phyloP scores from a whole-genome alignment of 495 filamentous ascomycete species.

The Lindgomyces ingoldianus region DNA sequence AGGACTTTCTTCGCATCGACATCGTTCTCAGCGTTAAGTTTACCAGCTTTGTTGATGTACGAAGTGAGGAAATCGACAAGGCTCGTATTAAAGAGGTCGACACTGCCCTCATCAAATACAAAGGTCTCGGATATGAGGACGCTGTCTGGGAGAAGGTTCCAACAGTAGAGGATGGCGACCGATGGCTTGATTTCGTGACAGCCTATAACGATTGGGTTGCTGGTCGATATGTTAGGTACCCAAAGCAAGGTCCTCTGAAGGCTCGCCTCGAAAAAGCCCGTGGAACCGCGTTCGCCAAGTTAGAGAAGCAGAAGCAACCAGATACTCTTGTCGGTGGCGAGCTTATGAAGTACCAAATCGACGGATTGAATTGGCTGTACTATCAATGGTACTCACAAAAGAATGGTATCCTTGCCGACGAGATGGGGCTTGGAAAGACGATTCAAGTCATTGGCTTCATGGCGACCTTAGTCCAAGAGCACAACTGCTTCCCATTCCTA shows the following conservation, averaged over 20 bases:
- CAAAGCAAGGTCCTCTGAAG: conserved; percentile 55
- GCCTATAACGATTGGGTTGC: conserved; percentile 85
- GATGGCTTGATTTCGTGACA: conserved; percentile 76
- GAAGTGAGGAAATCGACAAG: conserved; percentile 61
- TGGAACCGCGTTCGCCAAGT: conserved; percentile 61
- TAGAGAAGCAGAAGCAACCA: conserved; percentile 74
- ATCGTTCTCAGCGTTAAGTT: conserved; percentile 82
- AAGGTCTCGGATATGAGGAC: conserved; percentile 93
- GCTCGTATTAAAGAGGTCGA: conserved; percentile 66
- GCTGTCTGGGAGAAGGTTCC: conserved; percentile 87
- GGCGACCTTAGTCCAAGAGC: conserved; percentile 67
- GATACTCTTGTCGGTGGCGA: conserved; percentile 70
- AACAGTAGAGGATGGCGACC: conserved; percentile 59
- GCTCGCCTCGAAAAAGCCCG: conserved; percentile 64
- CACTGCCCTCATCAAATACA: conserved; percentile 81
- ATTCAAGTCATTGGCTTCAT: conserved; percentile 89
- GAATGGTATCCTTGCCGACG: conserved; percentile 94
- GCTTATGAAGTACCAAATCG: conserved; percentile 90
- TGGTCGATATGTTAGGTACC: conserved; percentile 67
- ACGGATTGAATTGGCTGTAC: conserved; percentile 96
- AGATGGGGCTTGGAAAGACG: conserved; percentile 99
- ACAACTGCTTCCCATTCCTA: conserved; percentile 87
- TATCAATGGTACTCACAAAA: conserved; percentile 79
- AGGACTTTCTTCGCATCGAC: conserved; percentile 81
- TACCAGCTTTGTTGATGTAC: conserved; percentile 55